Evolutionary conservation across 352 stramenopile genomes (phyloP).

Genomic region (Globisporangium takayamanum): DNA sequence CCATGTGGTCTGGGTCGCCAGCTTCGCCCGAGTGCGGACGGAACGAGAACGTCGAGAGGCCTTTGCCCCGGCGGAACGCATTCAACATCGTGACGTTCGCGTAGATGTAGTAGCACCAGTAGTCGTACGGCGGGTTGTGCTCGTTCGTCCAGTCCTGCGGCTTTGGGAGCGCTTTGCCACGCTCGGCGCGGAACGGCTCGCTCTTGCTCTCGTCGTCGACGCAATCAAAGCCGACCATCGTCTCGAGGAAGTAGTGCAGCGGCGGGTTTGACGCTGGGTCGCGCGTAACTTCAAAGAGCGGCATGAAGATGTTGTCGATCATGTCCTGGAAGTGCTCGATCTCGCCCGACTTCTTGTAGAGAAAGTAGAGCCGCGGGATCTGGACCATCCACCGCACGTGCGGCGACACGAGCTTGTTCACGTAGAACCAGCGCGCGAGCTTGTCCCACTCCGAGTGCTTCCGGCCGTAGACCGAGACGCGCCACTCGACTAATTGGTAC

Average conservation of each 20-base stretch:
- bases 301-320: slow-evolving; percentile 97
- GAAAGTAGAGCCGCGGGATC: slow-evolving; percentile 94
- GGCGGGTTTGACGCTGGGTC: slow-evolving; percentile 90
- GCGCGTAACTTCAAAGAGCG: slow-evolving; percentile 97
- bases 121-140: slow-evolving; percentile 91
- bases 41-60: slow-evolving; percentile 92
- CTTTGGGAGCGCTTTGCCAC: slow-evolving; percentile 64
- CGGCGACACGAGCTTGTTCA: slow-evolving; percentile 85
- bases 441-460: slow-evolving; percentile 95
- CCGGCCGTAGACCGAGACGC: slow-evolving; percentile 92
- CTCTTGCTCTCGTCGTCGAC: slow-evolving; percentile 98
- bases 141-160: slow-evolving; percentile 87
- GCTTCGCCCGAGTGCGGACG: slow-evolving; percentile 98
- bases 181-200: slow-evolving; percentile 79
- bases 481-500: slow-evolving; percentile 93
- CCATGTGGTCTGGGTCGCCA: slow-evolving; percentile 96
- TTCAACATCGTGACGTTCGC: slow-evolving; percentile 97
- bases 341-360: slow-evolving; percentile 92
- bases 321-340: slow-evolving; percentile 96
- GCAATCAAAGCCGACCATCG: slow-evolving; percentile 97
- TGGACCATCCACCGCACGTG: slow-evolving; percentile 99
- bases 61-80: slow-evolving; percentile 85
- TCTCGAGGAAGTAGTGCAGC: slow-evolving; percentile 91
- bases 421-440: slow-evolving; percentile 95
- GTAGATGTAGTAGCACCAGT: slow-evolving; percentile 97